Evolutionary conservation across 371 early-diverging fungal species (phyloP).

Genomic region (Batkoa obscura): DNA sequence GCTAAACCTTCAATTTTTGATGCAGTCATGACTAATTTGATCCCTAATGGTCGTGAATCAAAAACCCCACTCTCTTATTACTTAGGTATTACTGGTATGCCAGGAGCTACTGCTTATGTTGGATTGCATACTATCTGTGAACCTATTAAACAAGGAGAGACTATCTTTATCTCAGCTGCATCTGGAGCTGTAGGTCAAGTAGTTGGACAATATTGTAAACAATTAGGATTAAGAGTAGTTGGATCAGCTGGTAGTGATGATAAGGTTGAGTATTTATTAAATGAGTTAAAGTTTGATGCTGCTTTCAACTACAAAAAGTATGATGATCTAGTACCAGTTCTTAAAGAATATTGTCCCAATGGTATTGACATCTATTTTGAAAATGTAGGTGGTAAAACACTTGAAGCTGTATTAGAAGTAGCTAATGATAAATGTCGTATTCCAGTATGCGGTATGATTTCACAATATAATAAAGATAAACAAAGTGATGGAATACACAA

Average conservation of each 20-base stretch:
- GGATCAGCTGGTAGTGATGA: conserved; percentile 46
- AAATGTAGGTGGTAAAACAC: conserved; percentile 43
- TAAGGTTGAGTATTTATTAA: conserved; percentile 33
- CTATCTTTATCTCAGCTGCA: conserved; percentile 15
- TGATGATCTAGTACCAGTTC: conserved; percentile 15
- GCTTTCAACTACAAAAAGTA: conserved; percentile 60
- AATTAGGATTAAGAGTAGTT: conserved; percentile 31
- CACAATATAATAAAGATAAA: conserved; percentile 37
- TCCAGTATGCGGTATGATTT: conserved; percentile 43
- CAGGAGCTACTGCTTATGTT: conserved; percentile 31
- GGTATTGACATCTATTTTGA: conserved; percentile 54
- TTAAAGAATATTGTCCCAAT: conserved; percentile 21
- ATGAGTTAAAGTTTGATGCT: conserved; percentile 28
- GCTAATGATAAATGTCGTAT: conserved; percentile 14
- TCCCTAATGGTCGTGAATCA: background rate
- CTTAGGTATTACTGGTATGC: conserved; percentile 31
- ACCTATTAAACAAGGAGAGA: conserved; percentile 40
- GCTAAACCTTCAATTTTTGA: conserved; percentile 23
- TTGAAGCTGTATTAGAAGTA: conserved; percentile 25
- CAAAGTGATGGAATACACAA: conserved; percentile 10
- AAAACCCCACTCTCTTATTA: conserved; percentile 25
- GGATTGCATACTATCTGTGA: conserved; percentile 26
- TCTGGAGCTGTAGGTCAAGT: conserved; percentile 40
- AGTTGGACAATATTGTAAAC: conserved; percentile 42
- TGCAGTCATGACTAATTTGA: conserved; percentile 12